Conservation (phyloP, 306 rosid genomes). For the Mimosa pudica region DNA sequence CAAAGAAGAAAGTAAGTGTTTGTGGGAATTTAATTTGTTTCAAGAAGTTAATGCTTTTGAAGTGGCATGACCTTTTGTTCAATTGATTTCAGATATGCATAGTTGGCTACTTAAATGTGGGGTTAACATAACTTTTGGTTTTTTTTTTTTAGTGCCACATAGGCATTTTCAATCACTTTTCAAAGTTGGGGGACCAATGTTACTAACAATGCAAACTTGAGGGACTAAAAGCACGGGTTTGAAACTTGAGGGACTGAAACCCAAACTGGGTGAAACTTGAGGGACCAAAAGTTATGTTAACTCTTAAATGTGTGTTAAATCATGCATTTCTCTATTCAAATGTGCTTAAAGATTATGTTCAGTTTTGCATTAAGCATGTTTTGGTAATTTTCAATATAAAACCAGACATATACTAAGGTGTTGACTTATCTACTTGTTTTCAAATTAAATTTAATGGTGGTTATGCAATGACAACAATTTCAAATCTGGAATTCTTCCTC, state of each 20-base stretch:
- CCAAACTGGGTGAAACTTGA: no score
- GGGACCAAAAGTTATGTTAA: no score
- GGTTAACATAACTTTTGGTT: no score
- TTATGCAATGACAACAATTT: no score
- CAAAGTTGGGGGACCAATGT: no score
- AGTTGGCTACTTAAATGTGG: neutral
- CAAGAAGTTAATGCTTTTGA: neutral
- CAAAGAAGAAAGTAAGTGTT: slow-evolving; percentile 5
- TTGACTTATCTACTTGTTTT: neutral
- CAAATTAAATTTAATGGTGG: neutral
- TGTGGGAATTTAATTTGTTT: neutral
- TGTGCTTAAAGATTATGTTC: neutral
- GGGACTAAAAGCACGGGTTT: no score
- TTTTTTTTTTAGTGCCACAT: no score
- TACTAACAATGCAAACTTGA: no score
- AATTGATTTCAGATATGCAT: neutral
- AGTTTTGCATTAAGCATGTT: neutral
- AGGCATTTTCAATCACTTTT: no score
- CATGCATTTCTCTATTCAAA: neutral
- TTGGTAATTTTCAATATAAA: neutral
- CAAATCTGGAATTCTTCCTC: neutral
- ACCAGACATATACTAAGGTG: neutral
- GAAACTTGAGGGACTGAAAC: no score
- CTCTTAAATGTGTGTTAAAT: neutral
- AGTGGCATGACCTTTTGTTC: neutral